Base-by-base conservation (phyloP, 2,329 filamentous ascomycete genomes). In the Celoporthe dispersa region DNA sequence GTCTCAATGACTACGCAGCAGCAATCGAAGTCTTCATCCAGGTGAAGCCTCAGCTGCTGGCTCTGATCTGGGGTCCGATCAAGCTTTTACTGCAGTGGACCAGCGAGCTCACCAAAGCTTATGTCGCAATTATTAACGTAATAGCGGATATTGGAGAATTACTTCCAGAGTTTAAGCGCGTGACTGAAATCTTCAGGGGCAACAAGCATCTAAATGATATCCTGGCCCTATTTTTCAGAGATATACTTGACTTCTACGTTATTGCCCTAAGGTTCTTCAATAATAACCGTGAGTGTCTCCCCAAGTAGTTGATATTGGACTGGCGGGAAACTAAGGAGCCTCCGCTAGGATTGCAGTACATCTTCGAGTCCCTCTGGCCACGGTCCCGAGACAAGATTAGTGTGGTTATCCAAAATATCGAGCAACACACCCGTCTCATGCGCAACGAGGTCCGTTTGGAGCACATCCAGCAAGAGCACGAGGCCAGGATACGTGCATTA, bases 81-180 rank as follows among this genome's bases (percentile, higher is more conserved):
- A 76, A 75, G 68, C 70, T 80, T 19, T 72, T 92, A 81, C 88
- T 91, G 79, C 91, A 87, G 72, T 87, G 84, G 64, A 87, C 81
- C 69, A 85, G 84, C 85, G 87, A 86, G 25, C 2, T 51, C 14
- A 28, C n/a, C 51, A 53, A 25, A 11, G 51, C 51, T 12, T 53
- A 25, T 9, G 11, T 25, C n/a, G 51, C 51, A 12, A 28, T 53
- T 4, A 53, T 53, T 25, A 28, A 53, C 51, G 12, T 53, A 25
- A 53, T 28, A 53, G 51, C 51, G 1, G n/a, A 53, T 3, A 28
- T 53, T 28, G 51, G 51, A 12, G 51, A 25, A 25, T 12, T 53
- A 11, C n/a, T 53, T 25, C 51, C n/a, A 25, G 51, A 53, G 11
- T 53, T 53, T 25, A 53, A 53, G n/a, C 51, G 51, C n/a, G 11